phyloP scores from a whole-genome alignment of 768 basidiomycete genomes.

The Hericium coralloides region DNA sequence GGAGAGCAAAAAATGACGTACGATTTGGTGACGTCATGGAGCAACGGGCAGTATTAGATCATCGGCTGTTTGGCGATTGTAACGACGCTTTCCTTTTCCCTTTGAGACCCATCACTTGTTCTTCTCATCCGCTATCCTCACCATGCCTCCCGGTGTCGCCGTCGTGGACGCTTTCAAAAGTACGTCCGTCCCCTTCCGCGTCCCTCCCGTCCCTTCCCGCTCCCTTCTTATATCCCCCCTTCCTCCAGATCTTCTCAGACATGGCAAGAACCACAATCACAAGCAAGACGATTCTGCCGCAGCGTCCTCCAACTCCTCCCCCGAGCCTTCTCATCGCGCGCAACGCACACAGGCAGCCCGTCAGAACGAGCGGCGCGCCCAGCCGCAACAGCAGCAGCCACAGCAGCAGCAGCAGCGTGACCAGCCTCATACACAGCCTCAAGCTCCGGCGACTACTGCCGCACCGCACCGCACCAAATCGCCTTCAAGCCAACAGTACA shows the following conservation, averaged over 20 bases:
- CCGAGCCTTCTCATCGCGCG: background rate
- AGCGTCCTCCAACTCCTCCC: background rate
- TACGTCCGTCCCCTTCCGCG: background rate
- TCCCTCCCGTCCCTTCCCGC: background rate
- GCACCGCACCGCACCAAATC: too few relatives aligned
- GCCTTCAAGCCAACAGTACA: slow-evolving; percentile 27
- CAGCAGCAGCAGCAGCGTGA: slow-evolving; percentile 25
- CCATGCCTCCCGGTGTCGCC: slow-evolving; percentile 9
- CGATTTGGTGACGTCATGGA: slow-evolving; percentile 9
- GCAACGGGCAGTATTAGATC: background rate
- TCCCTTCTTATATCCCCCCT: slow-evolving; percentile 1
- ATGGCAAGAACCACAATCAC: slow-evolving; percentile 37
- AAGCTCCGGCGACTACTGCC: background rate
- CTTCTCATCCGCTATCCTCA: background rate
- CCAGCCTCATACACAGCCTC: slow-evolving; percentile 20
- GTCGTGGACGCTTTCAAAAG: slow-evolving; percentile 16
- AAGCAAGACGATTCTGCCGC: slow-evolving; percentile 3
- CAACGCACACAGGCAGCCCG: slow-evolving; percentile 10
- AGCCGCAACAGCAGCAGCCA: slow-evolving; percentile 21
- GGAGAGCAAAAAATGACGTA: background rate
- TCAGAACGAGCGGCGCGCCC: slow-evolving; percentile 11
- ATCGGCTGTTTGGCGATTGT: too few relatives aligned
- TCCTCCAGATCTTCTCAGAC: slow-evolving; percentile 41
- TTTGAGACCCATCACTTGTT: too few relatives aligned
- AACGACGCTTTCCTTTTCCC: background rate